Percentiles rank a stretch among this genome's conserved stretches.
phyloP scores from a whole-genome alignment of 148 eudicot species.

The Silene conica region DNA sequence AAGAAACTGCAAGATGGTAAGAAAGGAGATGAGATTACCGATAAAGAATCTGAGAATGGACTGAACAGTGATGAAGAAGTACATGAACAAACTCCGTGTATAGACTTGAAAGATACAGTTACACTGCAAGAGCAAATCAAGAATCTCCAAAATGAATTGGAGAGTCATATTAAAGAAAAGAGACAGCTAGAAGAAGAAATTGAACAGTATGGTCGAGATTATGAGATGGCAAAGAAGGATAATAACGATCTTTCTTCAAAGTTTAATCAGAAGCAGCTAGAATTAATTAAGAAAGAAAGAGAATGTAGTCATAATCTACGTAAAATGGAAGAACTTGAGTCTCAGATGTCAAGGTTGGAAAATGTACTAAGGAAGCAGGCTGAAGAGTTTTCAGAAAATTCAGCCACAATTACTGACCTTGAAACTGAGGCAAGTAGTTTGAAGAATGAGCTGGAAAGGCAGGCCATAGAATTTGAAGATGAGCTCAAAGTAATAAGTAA shows the following conservation, averaged over 20 bases:
- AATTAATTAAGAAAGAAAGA: constrained; percentile 54
- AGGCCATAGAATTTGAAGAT: constrained; percentile 53
- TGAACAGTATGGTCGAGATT: constrained; percentile 39
- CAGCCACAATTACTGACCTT: constrained; percentile 43
- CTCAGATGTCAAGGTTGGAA: constrained; percentile 53
- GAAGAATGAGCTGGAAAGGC: constrained; percentile 60
- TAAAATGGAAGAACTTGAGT: constrained; percentile 48
- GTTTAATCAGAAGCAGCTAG: constrained; percentile 47
- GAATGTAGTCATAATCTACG: constrained; percentile 42
- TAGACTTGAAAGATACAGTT: constrained; percentile 32
- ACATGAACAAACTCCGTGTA: constrained; percentile 10
- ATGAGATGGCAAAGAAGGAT: constrained; percentile 50
- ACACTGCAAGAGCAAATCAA: constrained; percentile 38
- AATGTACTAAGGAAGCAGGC: constrained; percentile 50
- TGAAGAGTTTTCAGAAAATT: constrained; percentile 50
- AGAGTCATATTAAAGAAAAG: constrained; percentile 46
- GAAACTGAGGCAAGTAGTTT: constrained; percentile 50
- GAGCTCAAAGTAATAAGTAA: constrained; percentile 39
- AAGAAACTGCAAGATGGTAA: constrained; percentile 29
- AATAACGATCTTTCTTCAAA: constrained; percentile 42
- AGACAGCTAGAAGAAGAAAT: constrained; percentile 38
- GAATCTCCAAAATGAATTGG: constrained; percentile 51
- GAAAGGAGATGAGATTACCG: constrained; percentile 26
- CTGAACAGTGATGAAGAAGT: constrained; percentile 22
- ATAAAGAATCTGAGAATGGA: constrained; percentile 21